Percentiles rank a stretch among this genome's conserved stretches.
Evolutionary conservation across 176 grass and related monocot genomes (phyloP).

Genomic region (Hsuehochloa calcarea): DNA sequence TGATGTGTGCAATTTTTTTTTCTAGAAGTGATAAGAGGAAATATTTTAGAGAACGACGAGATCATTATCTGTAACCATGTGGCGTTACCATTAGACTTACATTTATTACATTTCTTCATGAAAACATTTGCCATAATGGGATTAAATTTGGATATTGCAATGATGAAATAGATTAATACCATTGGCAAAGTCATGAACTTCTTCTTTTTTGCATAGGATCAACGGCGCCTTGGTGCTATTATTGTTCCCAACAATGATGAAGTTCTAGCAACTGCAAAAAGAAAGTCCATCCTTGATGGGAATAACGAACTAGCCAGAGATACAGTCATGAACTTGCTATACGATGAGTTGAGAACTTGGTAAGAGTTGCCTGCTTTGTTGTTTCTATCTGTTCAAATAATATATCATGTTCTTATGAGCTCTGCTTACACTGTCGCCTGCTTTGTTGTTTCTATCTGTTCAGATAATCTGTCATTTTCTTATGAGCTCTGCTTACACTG

Average conservation of each 20-base stretch:
- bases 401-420: neutral
- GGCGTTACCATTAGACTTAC: neutral
- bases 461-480: neutral
- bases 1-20: neutral
- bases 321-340: conserved; percentile 57
- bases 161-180: neutral
- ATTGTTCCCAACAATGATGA: conserved; percentile 91
- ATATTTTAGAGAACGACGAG: neutral
- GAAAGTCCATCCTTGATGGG: conserved; percentile 40
- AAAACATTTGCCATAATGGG: neutral
- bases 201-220: conserved; percentile 53
- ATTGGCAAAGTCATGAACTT: neutral
- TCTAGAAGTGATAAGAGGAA: neutral
- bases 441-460: neutral
- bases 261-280: conserved; percentile 49
- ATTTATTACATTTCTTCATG: neutral
- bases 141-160: neutral
- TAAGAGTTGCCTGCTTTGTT: conserved; percentile 28
- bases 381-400: neutral
- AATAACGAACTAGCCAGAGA: conserved; percentile 40
- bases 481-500: neutral
- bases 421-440: neutral
- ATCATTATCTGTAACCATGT: neutral
- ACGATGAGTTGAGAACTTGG: conserved; percentile 70
- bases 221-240: conserved; percentile 72